Evolutionary conservation across 2,329 filamentous ascomycete genomes (phyloP).

Genomic region (Aspergillus clavatus): DNA sequence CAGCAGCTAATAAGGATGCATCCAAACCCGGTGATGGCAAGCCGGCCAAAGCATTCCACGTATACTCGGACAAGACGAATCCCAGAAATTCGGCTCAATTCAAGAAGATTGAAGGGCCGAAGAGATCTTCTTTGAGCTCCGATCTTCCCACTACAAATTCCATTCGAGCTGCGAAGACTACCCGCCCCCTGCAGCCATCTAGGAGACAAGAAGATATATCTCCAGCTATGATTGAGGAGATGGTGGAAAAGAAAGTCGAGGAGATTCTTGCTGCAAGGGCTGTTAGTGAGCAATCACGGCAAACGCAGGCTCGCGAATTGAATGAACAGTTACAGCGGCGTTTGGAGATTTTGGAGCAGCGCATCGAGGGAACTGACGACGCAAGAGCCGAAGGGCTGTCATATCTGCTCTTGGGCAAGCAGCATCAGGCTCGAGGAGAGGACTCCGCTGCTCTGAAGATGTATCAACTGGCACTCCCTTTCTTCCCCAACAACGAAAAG

Average conservation of each 20-base stretch:
- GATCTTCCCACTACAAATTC: conserved; percentile 23
- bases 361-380: conserved; percentile 75
- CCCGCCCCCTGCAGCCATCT: conserved; percentile 29
- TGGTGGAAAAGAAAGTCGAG: conserved; percentile 86
- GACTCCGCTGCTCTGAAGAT: conserved; percentile 72
- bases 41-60: conserved; percentile 76
- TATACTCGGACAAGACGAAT: conserved; percentile 68
- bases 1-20: conserved; percentile 47
- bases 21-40: conserved; percentile 58
- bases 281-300: conserved; percentile 50
- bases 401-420: conserved; percentile 82
- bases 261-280: conserved; percentile 79
- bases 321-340: conserved; percentile 75
- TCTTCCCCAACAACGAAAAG: conserved; percentile 81
- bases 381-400: conserved; percentile 75
- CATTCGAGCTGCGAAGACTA: conserved; percentile 48
- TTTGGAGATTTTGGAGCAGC: conserved; percentile 76
- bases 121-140: conserved; percentile 41
- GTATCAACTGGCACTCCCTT: conserved; percentile 79
- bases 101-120: conserved; percentile 40
- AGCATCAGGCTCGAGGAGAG: conserved; percentile 80
- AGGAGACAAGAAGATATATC: conserved; percentile 52
- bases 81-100: conserved; percentile 42
- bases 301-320: conserved; percentile 49
- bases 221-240: conserved; percentile 75